Evolutionary conservation across 164 flowering plant species (phyloP).

Genomic region (Litsea cubeba): DNA sequence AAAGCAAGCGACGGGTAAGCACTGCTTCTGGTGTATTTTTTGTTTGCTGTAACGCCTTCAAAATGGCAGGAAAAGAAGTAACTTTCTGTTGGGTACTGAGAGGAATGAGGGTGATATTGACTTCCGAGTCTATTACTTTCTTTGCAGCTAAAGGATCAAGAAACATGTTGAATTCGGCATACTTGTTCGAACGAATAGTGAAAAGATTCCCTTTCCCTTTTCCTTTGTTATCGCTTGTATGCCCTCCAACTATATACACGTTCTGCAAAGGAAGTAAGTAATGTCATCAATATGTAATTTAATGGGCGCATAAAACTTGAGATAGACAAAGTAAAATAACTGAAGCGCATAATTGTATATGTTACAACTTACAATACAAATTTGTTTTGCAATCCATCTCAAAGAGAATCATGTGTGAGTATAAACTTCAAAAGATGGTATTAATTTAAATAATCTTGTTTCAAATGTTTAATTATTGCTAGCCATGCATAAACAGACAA

Average conservation of each 20-base stretch:
- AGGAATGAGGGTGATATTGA: slow-evolving; percentile 66
- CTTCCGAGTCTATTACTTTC: slow-evolving; percentile 50
- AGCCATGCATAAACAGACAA: too few species aligned
- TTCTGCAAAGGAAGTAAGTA: slow-evolving; percentile 39
- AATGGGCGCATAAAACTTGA: too few species aligned
- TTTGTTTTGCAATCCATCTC: too few species aligned
- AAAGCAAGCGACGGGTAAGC: slow-evolving; percentile 45
- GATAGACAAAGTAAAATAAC: not conserved
- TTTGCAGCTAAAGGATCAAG: slow-evolving; percentile 89
- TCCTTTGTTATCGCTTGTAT: slow-evolving; percentile 30
- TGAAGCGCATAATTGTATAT: too few species aligned
- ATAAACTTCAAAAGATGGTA: too few species aligned
- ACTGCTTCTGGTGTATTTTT: slow-evolving; percentile 59
- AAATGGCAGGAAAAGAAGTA: slow-evolving; percentile 36
- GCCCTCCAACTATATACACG: slow-evolving; percentile 77
- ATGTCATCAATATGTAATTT: not conserved
- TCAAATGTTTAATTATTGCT: too few species aligned
- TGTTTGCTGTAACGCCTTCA: slow-evolving; percentile 24
- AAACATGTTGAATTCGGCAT: slow-evolving; percentile 87
- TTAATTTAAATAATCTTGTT: too few species aligned
- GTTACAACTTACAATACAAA: too few species aligned
- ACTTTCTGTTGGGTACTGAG: slow-evolving; percentile 47
- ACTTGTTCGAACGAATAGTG: slow-evolving; percentile 56
- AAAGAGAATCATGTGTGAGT: too few species aligned
- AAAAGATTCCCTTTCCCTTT: slow-evolving; percentile 86